Conservation (phyloP, 371 early-diverging fungal genomes). For the Apophysomyces trapeziformis region DNA sequence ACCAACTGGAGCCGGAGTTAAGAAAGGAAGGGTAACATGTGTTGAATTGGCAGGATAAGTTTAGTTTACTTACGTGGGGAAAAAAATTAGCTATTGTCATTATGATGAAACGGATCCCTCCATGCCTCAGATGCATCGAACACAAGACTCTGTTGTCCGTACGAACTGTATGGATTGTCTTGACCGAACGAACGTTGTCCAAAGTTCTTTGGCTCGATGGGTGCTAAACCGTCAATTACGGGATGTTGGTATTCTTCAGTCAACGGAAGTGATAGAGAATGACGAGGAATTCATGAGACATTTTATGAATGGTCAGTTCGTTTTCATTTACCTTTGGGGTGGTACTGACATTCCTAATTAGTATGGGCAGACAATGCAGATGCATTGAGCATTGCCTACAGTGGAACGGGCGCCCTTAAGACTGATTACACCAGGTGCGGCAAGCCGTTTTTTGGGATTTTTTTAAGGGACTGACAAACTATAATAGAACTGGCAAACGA, state of each 20-base stretch:
- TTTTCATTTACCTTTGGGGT: constrained; percentile 1
- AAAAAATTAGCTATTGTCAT: constrained; percentile 20
- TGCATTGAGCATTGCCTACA: constrained; percentile 90
- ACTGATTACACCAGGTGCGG: constrained; percentile 90
- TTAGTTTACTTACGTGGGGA: neutral
- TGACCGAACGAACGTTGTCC: constrained; percentile 99
- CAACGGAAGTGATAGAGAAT: constrained; percentile 65
- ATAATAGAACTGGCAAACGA: constrained; percentile 76
- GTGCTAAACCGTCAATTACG: constrained; percentile 70
- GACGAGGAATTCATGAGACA: constrained; percentile 38
- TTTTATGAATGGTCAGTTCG: constrained; percentile 39
- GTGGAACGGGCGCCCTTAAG: constrained; percentile 98
- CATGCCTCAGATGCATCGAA: constrained; percentile 28
- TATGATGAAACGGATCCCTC: constrained; percentile 21
- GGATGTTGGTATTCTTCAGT: constrained; percentile 62
- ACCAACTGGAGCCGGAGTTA: constrained; percentile 67
- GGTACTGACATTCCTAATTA: constrained; percentile 23
- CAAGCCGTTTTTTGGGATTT: neutral
- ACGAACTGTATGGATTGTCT: constrained; percentile 99
- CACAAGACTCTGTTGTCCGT: constrained; percentile 86
- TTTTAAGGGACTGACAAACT: neutral
- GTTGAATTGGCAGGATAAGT: neutral
- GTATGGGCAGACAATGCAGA: constrained; percentile 99
- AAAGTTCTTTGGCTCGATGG: constrained; percentile 81
- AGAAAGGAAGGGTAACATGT: constrained; percentile 63